phyloP scores from a whole-genome alignment of 306 rosid genomes.

The Sphenostylis stenocarpa region DNA sequence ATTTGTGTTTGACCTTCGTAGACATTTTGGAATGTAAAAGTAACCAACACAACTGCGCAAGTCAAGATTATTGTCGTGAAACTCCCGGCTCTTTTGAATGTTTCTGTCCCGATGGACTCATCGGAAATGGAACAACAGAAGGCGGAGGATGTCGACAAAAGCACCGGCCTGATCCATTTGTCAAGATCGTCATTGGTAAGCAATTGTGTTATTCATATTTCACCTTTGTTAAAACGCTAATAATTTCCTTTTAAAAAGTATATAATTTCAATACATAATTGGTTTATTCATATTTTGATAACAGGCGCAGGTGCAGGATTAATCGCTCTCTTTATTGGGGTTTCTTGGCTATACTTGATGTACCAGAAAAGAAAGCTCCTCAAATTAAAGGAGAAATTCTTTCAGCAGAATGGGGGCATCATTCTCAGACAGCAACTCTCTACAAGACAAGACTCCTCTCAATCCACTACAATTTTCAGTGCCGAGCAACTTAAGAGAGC shows the following conservation, averaged over 20 bases:
- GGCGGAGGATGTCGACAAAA: neutral
- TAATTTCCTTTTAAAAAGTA: neutral
- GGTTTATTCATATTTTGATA: neutral
- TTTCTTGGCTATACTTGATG: slow-evolving; percentile 7
- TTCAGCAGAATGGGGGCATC: slow-evolving; percentile 38
- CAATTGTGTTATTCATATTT: neutral
- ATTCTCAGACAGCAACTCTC: slow-evolving; percentile 31
- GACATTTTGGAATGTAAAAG: slow-evolving; percentile 9
- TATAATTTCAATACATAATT: neutral
- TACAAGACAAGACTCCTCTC: neutral
- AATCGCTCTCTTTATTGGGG: neutral
- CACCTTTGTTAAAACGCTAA: neutral
- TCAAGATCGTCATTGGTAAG: neutral
- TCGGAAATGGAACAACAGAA: neutral
- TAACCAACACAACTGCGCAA: neutral
- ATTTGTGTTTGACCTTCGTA: neutral
- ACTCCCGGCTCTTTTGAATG: neutral
- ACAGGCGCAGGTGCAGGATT: slow-evolving; percentile 20
- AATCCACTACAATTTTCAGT: neutral
- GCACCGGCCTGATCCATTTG: neutral
- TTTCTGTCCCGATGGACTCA: neutral
- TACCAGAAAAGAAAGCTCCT: slow-evolving; percentile 17
- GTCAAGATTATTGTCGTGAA: neutral
- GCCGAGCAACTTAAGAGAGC: neutral
- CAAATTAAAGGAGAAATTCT: slow-evolving; percentile 31